Base-by-base conservation (phyloP, 345 rosid species). In the Orychophragmus violaceus region DNA sequence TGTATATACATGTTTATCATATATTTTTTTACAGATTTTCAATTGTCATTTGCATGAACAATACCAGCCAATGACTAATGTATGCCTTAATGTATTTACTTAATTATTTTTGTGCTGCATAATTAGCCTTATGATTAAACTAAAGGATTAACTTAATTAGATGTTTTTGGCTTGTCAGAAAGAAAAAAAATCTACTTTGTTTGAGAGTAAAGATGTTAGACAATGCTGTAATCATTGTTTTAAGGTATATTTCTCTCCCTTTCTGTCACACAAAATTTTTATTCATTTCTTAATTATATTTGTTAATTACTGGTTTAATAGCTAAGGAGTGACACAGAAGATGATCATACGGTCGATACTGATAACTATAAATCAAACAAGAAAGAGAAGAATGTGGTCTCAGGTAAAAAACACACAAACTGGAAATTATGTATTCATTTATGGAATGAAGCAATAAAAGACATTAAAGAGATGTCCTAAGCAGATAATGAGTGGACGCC, bases 401-500 rank as follows among this genome's bases (percentile, higher is more conserved):
- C 19, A 16, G 45, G 36, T 59, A 48, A 50, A n/a, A 59, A 37
- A 27, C 22, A 19, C 23, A 59, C 8, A 33, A 59, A 17, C 24
- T 27, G 61, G 41, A 36, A n/a, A 60, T 22, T 3, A 1, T 61
- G 51, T 66, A 29, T 4, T 17, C 5, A 28, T 2, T 14, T 21
- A n/a, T n/a, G n/a, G n/a, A 25, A 49, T 54, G 22, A 64, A 23
- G 30, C 66, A 77, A 55, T 52, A 17, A 62, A 75, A 62, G 62
- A 62, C 54, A 59, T 58, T 28, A 24, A 42, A 56, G 78, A 82
- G 60, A 65, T 55, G 58, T 72, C 82, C 41, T 74, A 23, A 41
- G 54, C 76, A 49, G 64, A 72, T 13, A 42, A 80, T 35, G 82
- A 74, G 46, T 93, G 98, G 98, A 84, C 77, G 59, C 82, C 88